Evolutionary conservation across 768 basidiomycete genomes (phyloP).

Genomic region (Podaxis rugospora): DNA sequence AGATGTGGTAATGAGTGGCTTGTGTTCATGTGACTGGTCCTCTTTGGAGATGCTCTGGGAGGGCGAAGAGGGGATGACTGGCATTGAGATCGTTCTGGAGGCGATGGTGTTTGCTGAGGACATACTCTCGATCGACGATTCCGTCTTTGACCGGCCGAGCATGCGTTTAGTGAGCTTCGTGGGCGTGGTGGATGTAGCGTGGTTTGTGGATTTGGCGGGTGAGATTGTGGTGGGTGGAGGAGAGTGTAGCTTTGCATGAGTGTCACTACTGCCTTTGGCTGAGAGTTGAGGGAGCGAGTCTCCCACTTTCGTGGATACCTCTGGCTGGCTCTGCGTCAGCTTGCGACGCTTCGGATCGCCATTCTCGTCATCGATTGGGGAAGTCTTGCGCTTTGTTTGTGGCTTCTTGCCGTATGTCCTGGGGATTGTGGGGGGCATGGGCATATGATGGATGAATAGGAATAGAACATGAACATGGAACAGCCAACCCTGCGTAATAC

Average conservation of each 20-base stretch:
- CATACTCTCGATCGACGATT: conserved; percentile 41
- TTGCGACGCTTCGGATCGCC: background rate
- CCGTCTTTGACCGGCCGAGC: conserved; percentile 66
- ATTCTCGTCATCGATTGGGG: background rate
- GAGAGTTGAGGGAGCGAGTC: background rate
- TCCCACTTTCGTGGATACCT: background rate
- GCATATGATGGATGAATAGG: background rate
- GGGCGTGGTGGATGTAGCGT: conserved; percentile 19
- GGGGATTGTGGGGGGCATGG: conserved; percentile 18
- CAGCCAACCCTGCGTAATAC: conserved; percentile 9
- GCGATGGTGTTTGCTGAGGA: conserved; percentile 10
- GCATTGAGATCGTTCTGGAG: conserved; percentile 34
- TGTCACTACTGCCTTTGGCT: background rate
- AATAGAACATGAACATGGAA: background rate
- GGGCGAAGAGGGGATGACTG: conserved; percentile 27
- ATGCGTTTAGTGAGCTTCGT: conserved; percentile 61
- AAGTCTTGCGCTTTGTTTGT: conserved; percentile 21
- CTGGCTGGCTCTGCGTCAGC: background rate
- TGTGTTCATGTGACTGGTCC: conserved; percentile 11
- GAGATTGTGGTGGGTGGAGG: conserved; percentile 35
- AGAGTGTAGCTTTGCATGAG: background rate
- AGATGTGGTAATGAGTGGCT: conserved; percentile 21
- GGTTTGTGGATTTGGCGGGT: conserved; percentile 21
- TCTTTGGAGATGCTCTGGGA: conserved; percentile 10
- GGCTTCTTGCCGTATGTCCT: conserved; percentile 34